Conservation (phyloP, 2,329 filamentous ascomycete genomes). For the Nemania sp. region DNA sequence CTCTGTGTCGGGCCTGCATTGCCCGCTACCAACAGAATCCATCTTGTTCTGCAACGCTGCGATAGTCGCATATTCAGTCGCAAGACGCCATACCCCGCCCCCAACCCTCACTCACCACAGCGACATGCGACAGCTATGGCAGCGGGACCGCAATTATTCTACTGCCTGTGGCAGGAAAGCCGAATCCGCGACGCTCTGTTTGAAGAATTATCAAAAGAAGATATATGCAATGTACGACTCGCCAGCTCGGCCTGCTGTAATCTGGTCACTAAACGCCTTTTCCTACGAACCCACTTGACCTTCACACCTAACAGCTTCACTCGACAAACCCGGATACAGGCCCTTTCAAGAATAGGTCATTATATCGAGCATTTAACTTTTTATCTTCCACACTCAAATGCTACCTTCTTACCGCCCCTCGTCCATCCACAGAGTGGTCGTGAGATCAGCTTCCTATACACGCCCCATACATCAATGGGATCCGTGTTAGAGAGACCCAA, state of each 20-base stretch:
- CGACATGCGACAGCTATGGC: conserved; percentile 67
- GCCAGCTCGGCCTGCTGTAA: conserved; percentile 78
- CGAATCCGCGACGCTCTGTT: conserved; percentile 64
- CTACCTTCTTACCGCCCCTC: conserved; percentile 86
- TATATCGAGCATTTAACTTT: conserved; percentile 85
- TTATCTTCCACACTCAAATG: conserved; percentile 78
- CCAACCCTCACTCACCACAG: conserved; percentile 42
- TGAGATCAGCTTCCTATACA: conserved; percentile 85
- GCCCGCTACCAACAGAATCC: conserved; percentile 32
- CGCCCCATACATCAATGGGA: conserved; percentile 76
- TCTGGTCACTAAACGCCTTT: conserved; percentile 75
- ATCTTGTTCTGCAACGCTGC: conserved; percentile 35
- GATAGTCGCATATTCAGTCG: conserved; percentile 36
- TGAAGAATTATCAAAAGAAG: conserved; percentile 61
- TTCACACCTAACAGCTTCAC: conserved; percentile 83
- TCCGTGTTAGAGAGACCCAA: conserved; percentile 75
- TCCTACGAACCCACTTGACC: conserved; percentile 75
- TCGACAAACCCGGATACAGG: conserved; percentile 76
- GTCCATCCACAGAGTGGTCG: conserved; percentile 81
- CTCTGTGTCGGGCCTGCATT: conserved; percentile 32
- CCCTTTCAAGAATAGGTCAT: conserved; percentile 80
- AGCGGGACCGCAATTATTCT: conserved; percentile 62
- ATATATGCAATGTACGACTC: conserved; percentile 71
- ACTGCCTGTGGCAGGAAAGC: conserved; percentile 67
- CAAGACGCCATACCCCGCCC: conserved; percentile 32